These are phyloP conservation scores for Talaromyces sp. DNA, from an alignment of 2,329 filamentous ascomycete genomes.

Conservation along the genomic window DNA sequence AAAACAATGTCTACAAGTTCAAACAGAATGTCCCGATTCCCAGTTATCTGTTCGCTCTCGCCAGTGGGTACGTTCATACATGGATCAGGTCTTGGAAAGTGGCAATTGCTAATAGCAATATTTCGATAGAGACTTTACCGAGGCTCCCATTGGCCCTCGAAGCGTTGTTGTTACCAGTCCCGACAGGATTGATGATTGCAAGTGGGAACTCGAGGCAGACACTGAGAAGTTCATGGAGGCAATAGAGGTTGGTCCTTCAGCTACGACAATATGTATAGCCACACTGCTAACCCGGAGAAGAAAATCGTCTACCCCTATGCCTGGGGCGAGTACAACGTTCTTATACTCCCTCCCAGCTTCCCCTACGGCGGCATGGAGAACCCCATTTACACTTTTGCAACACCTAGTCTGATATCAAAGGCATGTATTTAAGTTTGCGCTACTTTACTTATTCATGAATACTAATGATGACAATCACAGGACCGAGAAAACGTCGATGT, in stretches of 20 bases:
- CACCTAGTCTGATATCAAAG: slow-evolving; percentile 88
- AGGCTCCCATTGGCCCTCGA: slow-evolving; percentile 78
- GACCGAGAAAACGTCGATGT: slow-evolving; percentile 91
- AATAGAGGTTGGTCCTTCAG: slow-evolving; percentile 46
- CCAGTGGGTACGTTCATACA: slow-evolving; percentile 47
- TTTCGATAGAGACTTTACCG: slow-evolving; percentile 70
- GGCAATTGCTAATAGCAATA: slow-evolving; percentile 2
- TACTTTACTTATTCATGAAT: neutral
- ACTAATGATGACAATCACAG: slow-evolving; percentile 14
- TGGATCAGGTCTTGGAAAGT: neutral
- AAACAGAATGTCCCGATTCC: slow-evolving; percentile 90
- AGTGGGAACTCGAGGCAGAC: slow-evolving; percentile 87
- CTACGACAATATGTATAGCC: slow-evolving; percentile 37
- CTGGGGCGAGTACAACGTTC: slow-evolving; percentile 93
- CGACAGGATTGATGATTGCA: slow-evolving; percentile 75
- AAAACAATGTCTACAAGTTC: slow-evolving; percentile 70
- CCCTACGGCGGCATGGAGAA: slow-evolving; percentile 85
- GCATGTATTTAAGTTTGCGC: slow-evolving; percentile 21
- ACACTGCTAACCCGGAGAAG: slow-evolving; percentile 21
- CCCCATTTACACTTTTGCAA: slow-evolving; percentile 90
- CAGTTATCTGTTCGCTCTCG: slow-evolving; percentile 90
- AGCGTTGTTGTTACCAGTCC: slow-evolving; percentile 84
- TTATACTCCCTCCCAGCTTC: slow-evolving; percentile 85
- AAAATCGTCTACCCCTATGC: slow-evolving; percentile 77
- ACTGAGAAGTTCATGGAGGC: slow-evolving; percentile 89